A percentile compares a stretch with the other conserved stretches of the same genome.
Evolutionary conservation across 1,284 basidiomycete genomes (phyloP).

Genomic region (Apiotrichum laibachii): DNA sequence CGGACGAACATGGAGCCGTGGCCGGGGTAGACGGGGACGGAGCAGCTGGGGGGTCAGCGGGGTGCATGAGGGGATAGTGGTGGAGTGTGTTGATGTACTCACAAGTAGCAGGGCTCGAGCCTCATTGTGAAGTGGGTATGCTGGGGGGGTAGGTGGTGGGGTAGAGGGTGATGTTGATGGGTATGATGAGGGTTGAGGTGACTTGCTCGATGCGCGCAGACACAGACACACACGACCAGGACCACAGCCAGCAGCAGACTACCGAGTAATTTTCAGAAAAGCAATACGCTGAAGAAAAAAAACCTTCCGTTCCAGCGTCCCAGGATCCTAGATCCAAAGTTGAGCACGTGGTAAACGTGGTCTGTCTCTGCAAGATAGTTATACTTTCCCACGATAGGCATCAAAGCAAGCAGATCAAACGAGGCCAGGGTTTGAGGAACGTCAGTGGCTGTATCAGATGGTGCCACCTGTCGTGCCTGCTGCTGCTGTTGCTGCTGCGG

Average conservation of each 20-base stretch:
- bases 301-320: too few species aligned
- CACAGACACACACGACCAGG: not conserved
- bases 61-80: too few species aligned
- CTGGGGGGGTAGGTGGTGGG: not conserved
- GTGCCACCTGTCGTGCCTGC: too few species aligned
- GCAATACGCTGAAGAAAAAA: not conserved
- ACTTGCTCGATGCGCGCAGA: not conserved
- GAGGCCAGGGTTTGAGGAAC: too few species aligned
- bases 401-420: too few species aligned
- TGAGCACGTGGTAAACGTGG: too few species aligned
- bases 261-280: not conserved
- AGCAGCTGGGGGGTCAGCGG: conserved; percentile 57
- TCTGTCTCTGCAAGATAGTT: too few species aligned
- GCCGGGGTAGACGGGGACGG: conserved; percentile 89
- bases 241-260: not conserved
- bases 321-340: too few species aligned
- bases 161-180: conserved; percentile 34
- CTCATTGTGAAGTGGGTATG: conserved; percentile 57
- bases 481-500: too few species aligned
- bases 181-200: conserved; percentile 37
- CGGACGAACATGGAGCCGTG: conserved; percentile 93
- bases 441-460: too few species aligned
- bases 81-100: not conserved
- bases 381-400: too few species aligned
- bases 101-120: conserved; percentile 78